Base-by-base conservation (phyloP, 306 rosid species). In the Clitoria ternatea region DNA sequence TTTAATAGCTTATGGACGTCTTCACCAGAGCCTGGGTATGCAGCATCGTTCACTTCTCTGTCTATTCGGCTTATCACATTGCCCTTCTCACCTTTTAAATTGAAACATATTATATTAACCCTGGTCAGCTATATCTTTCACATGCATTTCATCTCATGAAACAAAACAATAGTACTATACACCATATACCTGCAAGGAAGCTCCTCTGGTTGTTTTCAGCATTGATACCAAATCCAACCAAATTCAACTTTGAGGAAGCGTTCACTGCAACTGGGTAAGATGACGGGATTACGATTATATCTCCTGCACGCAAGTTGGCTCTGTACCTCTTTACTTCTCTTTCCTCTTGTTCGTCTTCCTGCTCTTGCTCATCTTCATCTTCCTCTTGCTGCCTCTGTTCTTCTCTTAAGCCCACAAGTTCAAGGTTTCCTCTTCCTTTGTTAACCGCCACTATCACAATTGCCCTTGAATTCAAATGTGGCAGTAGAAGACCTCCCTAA, bases 131-230 rank as follows among this genome's bases (percentile, higher is more conserved):
- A 30, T 30, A 30, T 30, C n/a, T n/a, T 30, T 12, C 0, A 8
- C 18, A n/a, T 39, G 13, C 7, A n/a, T n/a, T n/a, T n/a, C n/a
- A n/a, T n/a, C n/a, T n/a, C 13, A 39, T 17, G 4, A 27, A 27
- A 19, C 1, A 29, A 17, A 44, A 3, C 2, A 33, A 20, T 2
- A 26, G 30, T n/a, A 30, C 32, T n/a, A n/a, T n/a, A n/a, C n/a
- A n/a, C n/a, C 1, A 13, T 30, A 18, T 69, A 77, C 88, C 89
- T 72, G 62, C 73, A 3, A 85, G 84, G 80, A 85, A 85, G 73
- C 68, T 75, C 39, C 84, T 81, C 11, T 20, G 7, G 44, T 81
- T 81, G 44, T 85, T 27, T 20, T 63, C 64, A 8, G 69, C 89
- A 18, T 81, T 78, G 52, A 85, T 40, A 45, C 67, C 69, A 10